Base-by-base conservation (phyloP, 495 filamentous ascomycete species). In the Copromyces sp. region DNA sequence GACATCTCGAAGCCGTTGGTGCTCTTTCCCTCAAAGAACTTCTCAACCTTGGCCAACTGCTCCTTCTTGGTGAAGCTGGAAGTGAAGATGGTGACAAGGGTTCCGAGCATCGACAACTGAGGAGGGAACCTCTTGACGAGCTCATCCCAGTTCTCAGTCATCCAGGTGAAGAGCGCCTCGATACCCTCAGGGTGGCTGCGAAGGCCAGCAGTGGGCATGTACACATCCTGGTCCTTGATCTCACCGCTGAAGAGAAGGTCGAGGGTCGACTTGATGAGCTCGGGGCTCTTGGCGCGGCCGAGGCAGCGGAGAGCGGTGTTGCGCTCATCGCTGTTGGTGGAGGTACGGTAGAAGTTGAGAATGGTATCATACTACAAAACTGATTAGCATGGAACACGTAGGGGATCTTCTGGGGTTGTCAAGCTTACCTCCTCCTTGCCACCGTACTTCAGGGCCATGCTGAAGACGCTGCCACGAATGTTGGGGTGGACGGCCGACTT, bases 151-250 rank as follows among this genome's bases (percentile, higher is more conserved):
- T 97, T 95, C 71, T 89, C 84, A 78, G 90, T 92, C 83, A 96
- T 85, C 92, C 93, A 98, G 61, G 74, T 77, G 88, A 91, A 98
- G 72, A 97, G 84, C 12, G 90, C 92, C 71, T 93, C 86, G 68
- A 95, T 91, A 77, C 95, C 95, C 65, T 89, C 87, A 5, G 87
- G 82, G 78, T 97, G 92, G 76, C 86, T 89, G 72, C 95, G 89
- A 69, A 99, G 87, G 37, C 91, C 93, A 45, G 87, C 86, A 37
- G 96, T 82, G 3, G 88, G 95, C 78, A 97, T 90, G 84, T 98
- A 98, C 75, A 99, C 90, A 78, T 99, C 95, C 83, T 99, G 95
- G 75, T 90, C 94, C 85, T 97, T 96, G 81, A 99, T 93, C 73
- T 97, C 92, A 47, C 90, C 87, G 81, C 90, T 89, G 73, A 92